Evolutionary conservation across 202 grass and related monocot genomes (phyloP), one percentile per base, ranked within the genome.

Genomic region (Bolboschoenoplectus hybrid): DNA sequence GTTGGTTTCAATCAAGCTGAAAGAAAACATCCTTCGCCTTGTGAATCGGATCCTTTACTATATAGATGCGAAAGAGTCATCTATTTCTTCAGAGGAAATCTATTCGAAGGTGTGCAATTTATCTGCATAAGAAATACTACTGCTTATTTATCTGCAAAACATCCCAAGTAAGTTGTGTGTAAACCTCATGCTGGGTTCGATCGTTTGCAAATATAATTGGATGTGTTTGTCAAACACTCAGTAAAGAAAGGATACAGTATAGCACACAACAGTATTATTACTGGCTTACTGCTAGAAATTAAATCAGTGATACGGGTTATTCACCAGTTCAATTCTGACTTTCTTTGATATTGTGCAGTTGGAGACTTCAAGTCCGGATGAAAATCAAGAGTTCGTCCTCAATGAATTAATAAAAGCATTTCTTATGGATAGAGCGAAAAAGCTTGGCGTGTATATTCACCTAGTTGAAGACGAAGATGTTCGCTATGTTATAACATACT

Each of bases 391-490:
- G 39, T 72, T 1, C 1, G 7, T 46, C 12, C 68, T 72, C 7
- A 47, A 72, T n/a, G 17, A 72, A 72, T 20, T 72, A 47, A 72
- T 72, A 47, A 72, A 70, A 72, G 68, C 68, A 72, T 47, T 72
- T 72, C 68, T 72, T 72, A 47, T 72, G 68, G 68, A 72, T 19
- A 72, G 16, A 72, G 16, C 68, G 17, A 72, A 72, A 46, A 72
- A 47, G 17, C 8, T 72, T 26, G 68, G 44, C 3, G 43, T 72
- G 17, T 20, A 72, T 47, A 49, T 72, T 72, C 43, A 72, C 43
- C 7, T 72, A 72, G 68, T 11, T 0, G 43, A 72, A 1, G 68
- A 72, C 16, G 6, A 72, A 2, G 7, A 26, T 7, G 66, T 7
- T 68, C 5, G 36, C 5, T 40, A 16, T 17, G 16, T 3, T 47